These are phyloP conservation scores for Blechomonas ayalai DNA, from an alignment of 208 protist species.

Conservation along the genomic window DNA sequence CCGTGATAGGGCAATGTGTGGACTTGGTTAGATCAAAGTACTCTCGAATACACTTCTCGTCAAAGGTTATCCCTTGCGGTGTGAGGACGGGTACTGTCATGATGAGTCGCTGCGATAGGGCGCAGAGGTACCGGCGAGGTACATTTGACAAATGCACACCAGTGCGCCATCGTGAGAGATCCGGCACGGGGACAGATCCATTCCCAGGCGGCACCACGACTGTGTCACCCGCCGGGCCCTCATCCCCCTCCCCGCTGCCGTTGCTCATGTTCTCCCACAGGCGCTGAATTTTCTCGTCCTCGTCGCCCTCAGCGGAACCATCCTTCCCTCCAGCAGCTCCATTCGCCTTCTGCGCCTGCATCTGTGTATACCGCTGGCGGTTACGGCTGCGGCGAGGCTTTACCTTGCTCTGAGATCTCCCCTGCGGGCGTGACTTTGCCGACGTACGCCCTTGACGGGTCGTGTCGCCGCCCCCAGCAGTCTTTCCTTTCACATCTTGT, in stretches of 20 bases:
- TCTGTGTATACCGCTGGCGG: slow-evolving; percentile 3
- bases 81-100: slow-evolving; percentile 23
- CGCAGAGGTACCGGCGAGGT: slow-evolving; percentile 35
- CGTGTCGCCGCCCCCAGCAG: no score
- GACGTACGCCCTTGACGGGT: no score
- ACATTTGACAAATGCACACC: slow-evolving; percentile 16
- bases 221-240: background rate
- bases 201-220: background rate
- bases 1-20: slow-evolving; percentile 31
- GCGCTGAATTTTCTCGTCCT: background rate
- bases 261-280: slow-evolving; percentile 8
- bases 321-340: background rate
- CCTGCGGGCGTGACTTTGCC: no score
- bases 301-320: slow-evolving; percentile 1
- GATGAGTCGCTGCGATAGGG: slow-evolving; percentile 31
- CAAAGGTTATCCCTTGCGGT: slow-evolving; percentile 39
- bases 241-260: slow-evolving; percentile 2
- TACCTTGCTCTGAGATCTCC: no score
- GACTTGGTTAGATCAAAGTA: slow-evolving; percentile 17
- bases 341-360: slow-evolving; percentile 1
- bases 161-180: slow-evolving; percentile 21
- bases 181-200: no score
- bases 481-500: no score
- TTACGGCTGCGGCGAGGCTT: no score
- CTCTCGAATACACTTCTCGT: slow-evolving; percentile 25